These are phyloP conservation scores for Nicotiana undulata DNA, from an alignment of 257 asterid genomes.

Conservation along the genomic window DNA sequence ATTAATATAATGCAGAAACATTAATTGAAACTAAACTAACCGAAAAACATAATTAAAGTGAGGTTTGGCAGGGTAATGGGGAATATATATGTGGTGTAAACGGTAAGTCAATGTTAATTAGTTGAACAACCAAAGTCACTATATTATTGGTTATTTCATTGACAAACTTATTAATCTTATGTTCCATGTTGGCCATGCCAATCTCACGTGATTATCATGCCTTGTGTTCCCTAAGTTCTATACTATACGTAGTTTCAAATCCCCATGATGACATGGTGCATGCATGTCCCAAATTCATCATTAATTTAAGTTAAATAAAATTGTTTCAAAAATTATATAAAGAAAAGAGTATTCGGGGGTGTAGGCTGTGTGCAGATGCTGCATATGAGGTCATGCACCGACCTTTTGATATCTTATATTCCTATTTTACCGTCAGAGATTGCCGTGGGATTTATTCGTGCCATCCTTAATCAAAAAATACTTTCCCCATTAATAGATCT, in stretches of 20 bases:
- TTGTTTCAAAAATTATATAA: too few species aligned
- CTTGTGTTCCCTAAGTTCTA: background rate
- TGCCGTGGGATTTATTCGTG: too few species aligned
- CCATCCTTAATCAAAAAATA: too few species aligned
- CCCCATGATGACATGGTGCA: background rate
- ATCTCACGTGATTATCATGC: background rate
- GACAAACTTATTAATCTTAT: background rate
- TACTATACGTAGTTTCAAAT: background rate
- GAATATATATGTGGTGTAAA: background rate
- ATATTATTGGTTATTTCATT: background rate
- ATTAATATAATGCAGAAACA: too few species aligned
- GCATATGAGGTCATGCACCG: background rate
- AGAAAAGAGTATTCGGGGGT: too few species aligned
- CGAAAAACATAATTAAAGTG: background rate
- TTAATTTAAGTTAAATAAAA: background rate
- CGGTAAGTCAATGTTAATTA: background rate
- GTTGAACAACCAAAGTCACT: background rate
- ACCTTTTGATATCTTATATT: too few species aligned
- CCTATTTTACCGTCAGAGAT: too few species aligned
- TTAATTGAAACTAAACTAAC: too few species aligned
- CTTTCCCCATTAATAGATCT: too few species aligned
- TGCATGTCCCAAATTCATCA: conserved; percentile 1
- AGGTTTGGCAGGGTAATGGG: background rate
- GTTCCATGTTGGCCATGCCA: background rate
- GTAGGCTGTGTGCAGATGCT: too few species aligned